Evolutionary conservation across 768 basidiomycete species (phyloP), one percentile per base, ranked within the genome.

Genomic region (Austroboletus eburneus): DNA sequence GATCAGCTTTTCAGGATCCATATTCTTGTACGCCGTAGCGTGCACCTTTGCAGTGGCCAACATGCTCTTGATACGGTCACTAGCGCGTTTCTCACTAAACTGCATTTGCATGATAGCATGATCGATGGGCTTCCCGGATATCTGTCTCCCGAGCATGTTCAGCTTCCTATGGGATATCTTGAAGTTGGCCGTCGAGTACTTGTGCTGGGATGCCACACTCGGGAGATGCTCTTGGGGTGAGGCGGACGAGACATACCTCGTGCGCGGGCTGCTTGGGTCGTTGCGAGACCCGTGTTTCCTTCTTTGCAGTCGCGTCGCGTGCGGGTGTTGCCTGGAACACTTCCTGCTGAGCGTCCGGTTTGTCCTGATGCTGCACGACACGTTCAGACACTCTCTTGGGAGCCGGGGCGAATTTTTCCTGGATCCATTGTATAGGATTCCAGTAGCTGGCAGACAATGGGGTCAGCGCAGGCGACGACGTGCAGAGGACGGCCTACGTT

Each of bases 71-170:
- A 99, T 81, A 50, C 91, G 83, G 39, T 73, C 76, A 53, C 90
- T 85, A 13, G 87, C 91, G 20, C 91, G 79, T 70, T 99, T 99
- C 66, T 94, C 87, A 52, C 87, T 91, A 67, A 96, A 97, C 63
- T 87, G 80, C 90, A 98, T 94, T 59, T 99, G 95, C 47, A 97
- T 72, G 62, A 99, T 95, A 29, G 95, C 95, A 55, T 85, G 81
- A 69, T 97, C 94, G 49, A 97, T 85, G 16, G 94, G 93, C 57
- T 91, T 86, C 17, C 90, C 87, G 3, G 89, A 77, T 52, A 99
- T 87, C 65, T 96, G 91, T 24, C 81, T 76, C 9, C 83, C 86
- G 34, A 99, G 76, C 72, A 83, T 79, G 66, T 95, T 94, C 46
- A 99, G 74, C 66, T 97, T 99, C 46, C 94, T 80, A 57, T 85